A percentile compares a stretch with the other conserved stretches of the same genome.
Evolutionary conservation across 1,284 basidiomycete genomes (phyloP).

Genomic region (Porodaedalea pini): DNA sequence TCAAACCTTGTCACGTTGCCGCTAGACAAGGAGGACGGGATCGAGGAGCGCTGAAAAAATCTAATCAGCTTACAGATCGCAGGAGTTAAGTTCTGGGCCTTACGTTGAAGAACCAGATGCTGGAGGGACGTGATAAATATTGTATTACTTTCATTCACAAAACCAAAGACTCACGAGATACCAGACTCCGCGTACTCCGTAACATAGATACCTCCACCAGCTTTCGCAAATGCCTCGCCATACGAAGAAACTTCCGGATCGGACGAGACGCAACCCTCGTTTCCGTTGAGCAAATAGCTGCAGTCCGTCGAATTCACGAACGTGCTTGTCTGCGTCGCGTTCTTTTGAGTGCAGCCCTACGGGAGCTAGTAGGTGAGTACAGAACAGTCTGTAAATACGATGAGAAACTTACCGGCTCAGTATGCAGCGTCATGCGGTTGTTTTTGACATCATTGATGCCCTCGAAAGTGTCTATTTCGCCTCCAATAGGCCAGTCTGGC

Average conservation of each 20-base stretch:
- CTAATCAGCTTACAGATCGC: neutral
- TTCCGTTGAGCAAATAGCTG: constrained; percentile 47
- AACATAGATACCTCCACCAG: constrained; percentile 69
- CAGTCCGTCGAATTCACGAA: constrained; percentile 61
- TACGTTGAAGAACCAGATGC: constrained; percentile 74
- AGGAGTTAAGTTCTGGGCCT: constrained; percentile 24
- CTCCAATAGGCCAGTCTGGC: constrained; percentile 59
- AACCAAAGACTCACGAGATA: constrained; percentile 48
- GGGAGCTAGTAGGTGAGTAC: constrained; percentile 4
- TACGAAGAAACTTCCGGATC: constrained; percentile 55
- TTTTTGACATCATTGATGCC: constrained; percentile 60
- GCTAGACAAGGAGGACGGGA: constrained; percentile 53
- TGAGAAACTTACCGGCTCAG: constrained; percentile 36
- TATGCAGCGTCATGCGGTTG: constrained; percentile 72
- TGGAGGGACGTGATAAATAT: constrained; percentile 1
- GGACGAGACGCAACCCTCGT: constrained; percentile 60
- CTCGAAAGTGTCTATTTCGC: constrained; percentile 77
- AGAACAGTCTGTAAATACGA: neutral
- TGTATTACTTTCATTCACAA: neutral
- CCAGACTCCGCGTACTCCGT: constrained; percentile 64
- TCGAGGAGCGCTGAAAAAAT: constrained; percentile 42
- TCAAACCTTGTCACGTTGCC: constrained; percentile 55
- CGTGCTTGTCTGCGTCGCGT: constrained; percentile 48
- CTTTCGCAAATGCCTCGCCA: constrained; percentile 59
- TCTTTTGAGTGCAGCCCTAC: constrained; percentile 52